Evolutionary conservation across 164 flowering plant genomes (phyloP).

Genomic region (Piper betle): DNA sequence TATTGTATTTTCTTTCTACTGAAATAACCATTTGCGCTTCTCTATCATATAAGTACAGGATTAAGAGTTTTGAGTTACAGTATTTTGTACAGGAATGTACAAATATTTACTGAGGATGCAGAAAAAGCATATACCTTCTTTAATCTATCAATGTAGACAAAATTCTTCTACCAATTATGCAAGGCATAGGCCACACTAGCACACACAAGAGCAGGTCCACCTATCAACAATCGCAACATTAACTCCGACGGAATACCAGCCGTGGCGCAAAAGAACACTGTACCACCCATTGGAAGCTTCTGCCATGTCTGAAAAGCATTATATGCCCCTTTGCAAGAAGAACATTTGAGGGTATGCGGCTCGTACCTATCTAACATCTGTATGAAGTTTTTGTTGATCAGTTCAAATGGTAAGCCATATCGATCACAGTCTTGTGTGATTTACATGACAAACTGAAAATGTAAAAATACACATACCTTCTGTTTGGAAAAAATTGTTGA

Average conservation of each 20-base stretch:
- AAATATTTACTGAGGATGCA: too few relatives aligned
- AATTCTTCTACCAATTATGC: constrained; percentile 63
- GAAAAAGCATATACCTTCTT: too few relatives aligned
- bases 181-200: constrained; percentile 53
- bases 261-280: constrained; percentile 44
- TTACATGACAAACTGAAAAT: not conserved
- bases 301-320: constrained; percentile 43
- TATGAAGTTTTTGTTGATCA: not conserved
- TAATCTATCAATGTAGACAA: constrained; percentile 62
- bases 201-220: constrained; percentile 42
- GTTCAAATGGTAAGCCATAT: not conserved
- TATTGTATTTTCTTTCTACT: too few relatives aligned
- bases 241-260: constrained; percentile 63
- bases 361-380: constrained; percentile 97
- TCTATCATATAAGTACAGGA: too few relatives aligned
- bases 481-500: constrained; percentile 71
- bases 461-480: constrained; percentile 38
- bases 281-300: constrained; percentile 48
- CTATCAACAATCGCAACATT: constrained; percentile 36
- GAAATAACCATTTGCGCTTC: too few relatives aligned
- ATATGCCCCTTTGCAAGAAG: constrained; percentile 69
- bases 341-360: constrained; percentile 80
- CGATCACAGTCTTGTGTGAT: too few relatives aligned
- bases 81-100: too few relatives aligned
- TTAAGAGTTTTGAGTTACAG: too few relatives aligned